Base-by-base conservation (phyloP, 805 yeast genomes). In the Pachysolen tannophilus region DNA sequence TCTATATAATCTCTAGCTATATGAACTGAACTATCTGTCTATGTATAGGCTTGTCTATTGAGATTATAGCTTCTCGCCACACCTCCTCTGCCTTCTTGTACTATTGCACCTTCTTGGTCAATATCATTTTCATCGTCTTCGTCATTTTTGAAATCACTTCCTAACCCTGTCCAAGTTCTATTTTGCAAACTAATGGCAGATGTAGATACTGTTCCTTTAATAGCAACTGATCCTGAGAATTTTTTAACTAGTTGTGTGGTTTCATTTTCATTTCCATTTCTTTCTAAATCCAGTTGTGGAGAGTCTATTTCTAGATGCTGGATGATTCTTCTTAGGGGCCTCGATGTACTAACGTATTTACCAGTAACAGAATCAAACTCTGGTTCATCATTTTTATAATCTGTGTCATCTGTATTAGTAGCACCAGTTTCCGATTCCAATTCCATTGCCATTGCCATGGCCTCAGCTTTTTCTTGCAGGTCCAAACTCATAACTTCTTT, bases 351-450 rank as follows among this genome's bases (percentile, higher is more conserved):
- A 6, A 79, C 71, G 40, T 71, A 75, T 46, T 63, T 72, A 2
- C 98, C 98, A 0, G 94, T 84, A 2, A 90, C 94, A 0, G 90
- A 82, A 53, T 86, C 82, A 52, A 90, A 90, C 35, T 75, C 81
- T 1, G 97, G 98, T 8, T 75, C 84, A 29, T 73, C 82, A 5
- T 67, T 75, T 28, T 69, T 69, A 8, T 54, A 59, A 1, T 50
- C 60, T 2, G 47, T 50, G 6, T 42, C 44, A 15, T 40, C 35
- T 3, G 43, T 48, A 7, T 44, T 61, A 8, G 48, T 46, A 8
- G 38, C 46, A 8, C 35, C 35, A 5, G 36, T 47, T 5, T 39
- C 48, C 3, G 36, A 40, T 10, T 26, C 32, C 10, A n/a, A 24
- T 6, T 42, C 46, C 8, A 39, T 47, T 44, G 11, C 38, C 40